Conservation (phyloP, 805 yeast species). For the Ogataea methylovora region DNA sequence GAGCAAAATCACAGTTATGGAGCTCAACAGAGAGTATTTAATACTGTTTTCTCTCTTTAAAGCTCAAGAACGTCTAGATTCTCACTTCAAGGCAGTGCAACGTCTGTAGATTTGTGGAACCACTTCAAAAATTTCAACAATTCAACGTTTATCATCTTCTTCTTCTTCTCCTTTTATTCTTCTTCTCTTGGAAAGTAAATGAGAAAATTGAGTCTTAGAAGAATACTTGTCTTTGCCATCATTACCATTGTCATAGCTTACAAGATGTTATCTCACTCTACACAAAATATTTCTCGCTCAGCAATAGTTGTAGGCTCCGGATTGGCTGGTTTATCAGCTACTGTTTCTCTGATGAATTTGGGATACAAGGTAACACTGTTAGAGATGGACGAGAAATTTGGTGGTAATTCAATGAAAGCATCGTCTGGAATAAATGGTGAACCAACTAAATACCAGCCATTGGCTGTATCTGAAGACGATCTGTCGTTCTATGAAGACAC, state of each 20-base stretch:
- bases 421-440: slow-evolving; percentile 73
- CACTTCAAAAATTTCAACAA: too few relatives aligned
- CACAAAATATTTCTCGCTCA: slow-evolving; percentile 11
- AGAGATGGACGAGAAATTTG: slow-evolving; percentile 53
- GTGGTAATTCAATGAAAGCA: slow-evolving; percentile 63
- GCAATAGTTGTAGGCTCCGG: slow-evolving; percentile 50
- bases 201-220: too few relatives aligned
- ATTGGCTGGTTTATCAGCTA: slow-evolving; percentile 43
- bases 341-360: slow-evolving; percentile 7
- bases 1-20: too few relatives aligned
- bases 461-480: slow-evolving; percentile 42
- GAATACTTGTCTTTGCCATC: not conserved
- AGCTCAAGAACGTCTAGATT: too few relatives aligned
- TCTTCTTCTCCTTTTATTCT: too few relatives aligned
- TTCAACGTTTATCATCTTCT: too few relatives aligned
- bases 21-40: too few relatives aligned
- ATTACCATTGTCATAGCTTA: not conserved
- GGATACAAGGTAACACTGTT: slow-evolving; percentile 47
- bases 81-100: too few relatives aligned
- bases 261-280: not conserved
- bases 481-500: slow-evolving; percentile 61
- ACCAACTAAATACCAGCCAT: slow-evolving; percentile 51
- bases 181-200: too few relatives aligned
- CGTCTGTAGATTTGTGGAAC: too few relatives aligned
- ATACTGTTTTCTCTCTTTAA: too few relatives aligned